Base-by-base conservation (phyloP, 1,284 basidiomycete species). In the Naganishia cerealis region DNA sequence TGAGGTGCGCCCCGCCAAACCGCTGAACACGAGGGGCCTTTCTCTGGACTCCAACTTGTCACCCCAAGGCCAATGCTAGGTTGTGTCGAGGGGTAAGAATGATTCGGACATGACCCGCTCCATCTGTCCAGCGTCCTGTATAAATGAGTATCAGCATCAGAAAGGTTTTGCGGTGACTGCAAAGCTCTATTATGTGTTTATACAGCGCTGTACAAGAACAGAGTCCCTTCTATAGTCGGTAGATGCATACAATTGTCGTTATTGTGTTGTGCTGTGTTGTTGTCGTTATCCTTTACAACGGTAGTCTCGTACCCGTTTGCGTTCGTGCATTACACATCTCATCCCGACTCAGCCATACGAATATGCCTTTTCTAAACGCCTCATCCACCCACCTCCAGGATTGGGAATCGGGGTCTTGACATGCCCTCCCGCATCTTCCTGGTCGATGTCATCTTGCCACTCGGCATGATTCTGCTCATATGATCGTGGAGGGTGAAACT, bases 281-380 rank as follows among this genome's bases (percentile, higher is more conserved):
- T 24, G 46, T 33, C 29, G 46, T 50, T 50, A 50, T 50, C n/a
- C 21, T 24, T 13, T 50, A 21, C 46, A 21, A 50, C n/a, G 46
- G 21, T 50, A 24, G 12, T 15, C 21, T 24, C 46, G 8, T 24
- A 7, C 46, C n/a, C 21, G 7, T 24, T 9, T 24, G 21, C 46
- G 29, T 33, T 33, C 3, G 46, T 50, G 46, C 46, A 50, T 50
- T 24, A 50, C 46, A 50, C 4, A n/a, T 18, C 24, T 46, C 16
- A 13, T 38, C 54, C 24, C 26, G 18, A 10, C 13, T 62, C 36
- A 62, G 21, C 61, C 61, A 43, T 63, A 63, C 50, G 61, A 63
- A 54, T 63, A 63, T 39, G 61, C 61, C 61, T 54, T 63, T 63
- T 63, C 61, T 21, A 63, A n/a, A 21, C 61, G 61, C 50, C 61